Conservation (phyloP, 2,329 filamentous ascomycete genomes). For the Fragosphaeria purpurea region DNA sequence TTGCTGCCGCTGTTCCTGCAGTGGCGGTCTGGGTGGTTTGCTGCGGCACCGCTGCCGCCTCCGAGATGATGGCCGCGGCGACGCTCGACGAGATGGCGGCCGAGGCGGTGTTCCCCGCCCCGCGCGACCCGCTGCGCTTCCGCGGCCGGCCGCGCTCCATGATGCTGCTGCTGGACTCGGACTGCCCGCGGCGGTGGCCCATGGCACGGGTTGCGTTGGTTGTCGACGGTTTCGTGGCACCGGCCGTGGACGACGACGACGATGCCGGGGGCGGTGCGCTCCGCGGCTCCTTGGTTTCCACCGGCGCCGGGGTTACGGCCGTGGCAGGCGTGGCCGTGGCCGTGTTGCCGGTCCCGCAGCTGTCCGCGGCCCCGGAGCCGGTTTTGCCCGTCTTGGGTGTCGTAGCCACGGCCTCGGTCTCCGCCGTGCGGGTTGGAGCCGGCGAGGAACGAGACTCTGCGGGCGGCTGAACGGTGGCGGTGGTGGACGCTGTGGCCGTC, state of each 20-base stretch:
- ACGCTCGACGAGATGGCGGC: constrained; percentile 3
- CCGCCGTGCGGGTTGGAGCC: too few relatives aligned
- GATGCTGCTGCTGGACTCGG: constrained; percentile 47
- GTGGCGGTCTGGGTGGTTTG: background rate
- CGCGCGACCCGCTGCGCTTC: constrained; percentile 32
- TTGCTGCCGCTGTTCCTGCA: background rate
- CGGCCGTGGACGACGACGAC: background rate
- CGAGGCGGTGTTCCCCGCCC: background rate
- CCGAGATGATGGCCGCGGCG: background rate
- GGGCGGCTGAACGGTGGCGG: constrained; percentile 4
- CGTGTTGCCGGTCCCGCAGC: constrained; percentile 11
- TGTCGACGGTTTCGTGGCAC: background rate
- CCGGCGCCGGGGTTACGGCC: background rate
- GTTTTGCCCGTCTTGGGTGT: constrained; percentile 18
- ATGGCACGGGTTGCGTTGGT: constrained; percentile 8
- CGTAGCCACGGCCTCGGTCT: background rate
- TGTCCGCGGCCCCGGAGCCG: constrained; percentile 13
- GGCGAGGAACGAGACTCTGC: background rate
- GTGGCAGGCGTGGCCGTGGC: background rate
- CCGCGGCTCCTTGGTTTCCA: background rate
- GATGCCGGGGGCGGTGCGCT: background rate
- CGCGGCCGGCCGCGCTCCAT: constrained; percentile 53
- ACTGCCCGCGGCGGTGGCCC: constrained; percentile 42
- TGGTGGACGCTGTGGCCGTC: constrained; percentile 24
- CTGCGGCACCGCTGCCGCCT: background rate